Base-by-base conservation (phyloP, 2,329 filamentous ascomycete species). In the Chalaropsis thielavioides region DNA sequence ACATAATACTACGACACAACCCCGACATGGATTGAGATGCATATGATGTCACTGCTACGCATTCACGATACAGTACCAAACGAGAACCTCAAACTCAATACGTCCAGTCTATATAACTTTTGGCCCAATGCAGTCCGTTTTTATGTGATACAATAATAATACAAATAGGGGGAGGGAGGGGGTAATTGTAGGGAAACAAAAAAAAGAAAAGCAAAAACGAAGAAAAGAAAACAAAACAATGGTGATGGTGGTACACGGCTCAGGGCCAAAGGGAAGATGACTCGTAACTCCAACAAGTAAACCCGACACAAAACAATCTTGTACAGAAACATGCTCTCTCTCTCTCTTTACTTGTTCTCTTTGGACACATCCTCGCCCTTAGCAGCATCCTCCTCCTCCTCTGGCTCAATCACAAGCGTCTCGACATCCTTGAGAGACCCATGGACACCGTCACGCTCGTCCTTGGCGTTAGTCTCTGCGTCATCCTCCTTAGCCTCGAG, bases 221-320 rank as follows among this genome's bases (percentile, higher is more conserved):
- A 10, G n/a, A 35, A 38, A 38, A 17, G 17, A 15, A 58, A n/a
- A 2, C 15, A 19, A 61, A 38, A 41, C 17, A 60, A 51, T 10
- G n/a, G 27, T 13, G 60, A 63, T 66, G 61, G 46, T 64, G 56
- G 43, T 65, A 65, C 64, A 65, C 64, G 49, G 64, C 64, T 27
- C 17, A n/a, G 35, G 38, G 56, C 56, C 56, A 60, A 19, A 60
- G 35, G 22, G 15, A 19, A 19, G 15, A 46, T 8, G 43, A 46
- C n/a, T 46, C 43, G n/a, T 46, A 17, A 46, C 43, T 46, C 43
- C 43, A 46, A 46, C 43, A n/a, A 46, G 10, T 17, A 46, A 46
- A 44, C n/a, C 43, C n/a, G 43, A 46, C 43, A 58, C n/a, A 22
- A 62, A 41, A 27, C n/a, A 61, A 24, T 11, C 27, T 35, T 3